Evolutionary conservation across 345 rosid genomes (phyloP).

Genomic region (Brassica rapa): DNA sequence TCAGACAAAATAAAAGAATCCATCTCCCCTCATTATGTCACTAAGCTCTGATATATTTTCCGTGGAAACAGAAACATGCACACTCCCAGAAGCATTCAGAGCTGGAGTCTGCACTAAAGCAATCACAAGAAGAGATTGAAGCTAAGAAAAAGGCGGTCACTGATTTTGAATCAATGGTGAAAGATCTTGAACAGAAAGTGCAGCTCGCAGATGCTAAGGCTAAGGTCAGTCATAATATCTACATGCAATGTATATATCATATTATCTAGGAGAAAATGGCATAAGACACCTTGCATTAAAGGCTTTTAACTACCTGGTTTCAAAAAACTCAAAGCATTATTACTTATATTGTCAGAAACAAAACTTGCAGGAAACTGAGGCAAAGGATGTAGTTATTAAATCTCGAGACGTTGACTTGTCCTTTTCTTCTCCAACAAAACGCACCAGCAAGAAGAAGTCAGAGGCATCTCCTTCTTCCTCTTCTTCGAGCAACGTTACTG

Average conservation of each 20-base stretch:
- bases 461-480: constrained; percentile 56
- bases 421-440: constrained; percentile 60
- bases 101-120: constrained; percentile 57
- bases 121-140: constrained; percentile 66
- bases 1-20: not conserved
- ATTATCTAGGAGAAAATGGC: not conserved
- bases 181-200: constrained; percentile 73
- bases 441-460: constrained; percentile 76
- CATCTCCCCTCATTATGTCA: constrained; percentile 6
- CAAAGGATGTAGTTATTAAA: constrained; percentile 55
- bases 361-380: constrained; percentile 45
- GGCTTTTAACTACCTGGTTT: not conserved
- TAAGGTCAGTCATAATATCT: constrained; percentile 54
- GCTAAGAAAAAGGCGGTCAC: constrained; percentile 56
- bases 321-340: not conserved
- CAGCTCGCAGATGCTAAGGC: constrained; percentile 57
- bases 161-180: constrained; percentile 55
- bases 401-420: constrained; percentile 69
- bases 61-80: constrained; percentile 53
- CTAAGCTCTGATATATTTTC: constrained; percentile 19
- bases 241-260: not conserved
- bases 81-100: constrained; percentile 55
- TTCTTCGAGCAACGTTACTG: constrained; percentile 38
- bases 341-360: constrained; percentile 5
- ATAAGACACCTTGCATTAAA: not conserved